Percentiles rank a stretch among this genome's conserved stretches.
phyloP scores from a whole-genome alignment of 768 basidiomycete genomes.

The Boletus speciosus region DNA sequence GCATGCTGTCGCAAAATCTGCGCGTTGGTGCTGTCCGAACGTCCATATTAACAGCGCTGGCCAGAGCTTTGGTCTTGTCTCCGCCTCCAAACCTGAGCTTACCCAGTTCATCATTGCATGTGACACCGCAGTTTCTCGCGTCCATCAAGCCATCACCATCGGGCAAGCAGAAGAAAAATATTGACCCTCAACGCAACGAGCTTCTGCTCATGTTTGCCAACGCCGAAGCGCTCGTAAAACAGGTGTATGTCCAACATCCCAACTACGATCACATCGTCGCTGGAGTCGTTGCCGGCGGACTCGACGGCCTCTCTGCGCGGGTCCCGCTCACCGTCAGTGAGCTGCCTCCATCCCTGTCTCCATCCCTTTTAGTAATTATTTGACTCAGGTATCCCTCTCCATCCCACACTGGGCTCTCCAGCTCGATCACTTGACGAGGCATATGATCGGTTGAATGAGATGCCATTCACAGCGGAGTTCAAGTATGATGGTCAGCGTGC shows the following conservation, averaged over 20 bases:
- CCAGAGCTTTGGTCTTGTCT: slow-evolving; percentile 71
- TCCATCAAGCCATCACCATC: slow-evolving; percentile 14
- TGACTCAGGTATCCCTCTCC: slow-evolving; percentile 70
- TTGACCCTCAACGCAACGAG: slow-evolving; percentile 33
- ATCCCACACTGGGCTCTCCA: slow-evolving; percentile 84
- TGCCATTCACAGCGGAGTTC: slow-evolving; percentile 81
- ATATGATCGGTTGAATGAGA: slow-evolving; percentile 62
- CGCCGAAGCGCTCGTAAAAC: slow-evolving; percentile 65
- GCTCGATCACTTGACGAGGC: slow-evolving; percentile 80
- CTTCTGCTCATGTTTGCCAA: slow-evolving; percentile 42
- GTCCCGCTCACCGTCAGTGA: slow-evolving; percentile 71
- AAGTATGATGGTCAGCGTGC: slow-evolving; percentile 90
- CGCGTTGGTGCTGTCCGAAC: slow-evolving; percentile 87
- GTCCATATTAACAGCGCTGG: slow-evolving; percentile 75
- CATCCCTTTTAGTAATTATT: slow-evolving; percentile 8
- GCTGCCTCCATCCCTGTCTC: slow-evolving; percentile 8
- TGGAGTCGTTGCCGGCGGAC: slow-evolving; percentile 57
- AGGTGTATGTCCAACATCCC: slow-evolving; percentile 76
- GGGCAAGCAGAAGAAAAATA: slow-evolving; percentile 29
- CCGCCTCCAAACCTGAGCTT: slow-evolving; percentile 32
- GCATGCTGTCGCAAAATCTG: slow-evolving; percentile 70
- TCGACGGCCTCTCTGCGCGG: slow-evolving; percentile 53
- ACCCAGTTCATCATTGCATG: slow-evolving; percentile 29
- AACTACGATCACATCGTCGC: slow-evolving; percentile 67
- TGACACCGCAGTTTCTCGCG: slow-evolving; percentile 19